Percentiles rank a stretch among this genome's conserved stretches.
Evolutionary conservation across 257 asterid genomes (phyloP).

Genomic region (Verbena officinalis): DNA sequence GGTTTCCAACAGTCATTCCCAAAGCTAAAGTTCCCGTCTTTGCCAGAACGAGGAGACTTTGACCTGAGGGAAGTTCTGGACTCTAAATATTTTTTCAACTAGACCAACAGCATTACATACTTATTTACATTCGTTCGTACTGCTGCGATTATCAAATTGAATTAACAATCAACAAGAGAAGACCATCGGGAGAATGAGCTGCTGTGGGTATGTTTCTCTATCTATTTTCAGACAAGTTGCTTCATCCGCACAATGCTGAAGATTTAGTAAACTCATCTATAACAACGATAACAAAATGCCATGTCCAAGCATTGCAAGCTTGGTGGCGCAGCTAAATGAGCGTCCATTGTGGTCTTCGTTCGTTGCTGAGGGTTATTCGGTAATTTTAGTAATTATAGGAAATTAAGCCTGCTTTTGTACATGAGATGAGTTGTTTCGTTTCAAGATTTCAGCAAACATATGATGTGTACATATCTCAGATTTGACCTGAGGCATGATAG

Average conservation of each 20-base stretch:
- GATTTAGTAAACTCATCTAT: background rate
- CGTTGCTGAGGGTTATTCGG: background rate
- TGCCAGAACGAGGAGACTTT: conserved; percentile 92
- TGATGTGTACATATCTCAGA: conserved; percentile 26
- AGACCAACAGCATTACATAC: conserved; percentile 23
- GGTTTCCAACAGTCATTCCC: conserved; percentile 77
- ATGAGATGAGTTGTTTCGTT: conserved; percentile 16
- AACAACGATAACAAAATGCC: too few relatives aligned
- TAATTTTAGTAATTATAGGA: background rate
- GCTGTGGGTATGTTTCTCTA: background rate
- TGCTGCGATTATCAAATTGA: conserved; percentile 16
- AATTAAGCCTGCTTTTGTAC: conserved; percentile 18
- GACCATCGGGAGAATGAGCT: background rate
- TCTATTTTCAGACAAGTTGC: conserved; percentile 12
- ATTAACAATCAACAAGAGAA: background rate
- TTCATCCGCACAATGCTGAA: conserved; percentile 5
- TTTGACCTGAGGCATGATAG: conserved; percentile 1
- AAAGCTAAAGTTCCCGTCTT: conserved; percentile 65
- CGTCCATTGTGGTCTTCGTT: background rate
- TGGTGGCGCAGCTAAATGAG: background rate
- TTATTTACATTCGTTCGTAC: too few relatives aligned
- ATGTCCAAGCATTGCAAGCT: too few relatives aligned
- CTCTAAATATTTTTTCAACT: conserved; percentile 93
- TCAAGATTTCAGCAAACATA: conserved; percentile 2
- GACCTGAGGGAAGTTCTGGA: conserved; percentile 80